Evolutionary conservation across 2,329 filamentous ascomycete genomes (phyloP), one percentile per base, ranked within the genome.

Genomic region (Falciphora oryzae): DNA sequence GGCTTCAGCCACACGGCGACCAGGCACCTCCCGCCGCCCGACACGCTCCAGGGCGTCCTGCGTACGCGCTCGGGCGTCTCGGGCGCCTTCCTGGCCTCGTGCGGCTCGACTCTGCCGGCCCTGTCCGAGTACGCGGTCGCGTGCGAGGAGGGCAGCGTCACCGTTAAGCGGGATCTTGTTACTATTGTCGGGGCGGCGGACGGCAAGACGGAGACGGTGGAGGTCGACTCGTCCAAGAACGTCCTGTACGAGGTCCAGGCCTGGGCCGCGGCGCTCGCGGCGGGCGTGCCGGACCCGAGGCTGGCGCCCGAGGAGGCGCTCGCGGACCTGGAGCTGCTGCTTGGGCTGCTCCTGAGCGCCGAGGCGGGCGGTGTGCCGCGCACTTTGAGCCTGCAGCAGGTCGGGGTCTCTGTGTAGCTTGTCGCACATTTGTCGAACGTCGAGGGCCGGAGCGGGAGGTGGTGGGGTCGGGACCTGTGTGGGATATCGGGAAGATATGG

Each of bases 11-110:
- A 63, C 62, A 63, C 62, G 22, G 62, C 62, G 14, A 58, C 56
- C 13, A 25, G 18, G 56, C 32, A 63, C 62, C 77, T 92, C 11
- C 80, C 84, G 5, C 89, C 89, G 0, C 80, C 89, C 1, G 89
- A 92, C 71, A 89, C 88, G 1, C 77, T 91, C 62, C 83, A 86
- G 69, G 85, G 85, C 13, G 79, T 85, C 4, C 70, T 72, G 62
- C 16, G 66, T 27, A 75, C 73, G 4, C 31, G 66, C 44, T 64
- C 66, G 61, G 70, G 71, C n/a, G 68, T 66, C 62, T 35, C 62
- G 28, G 62, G 62, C n/a, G 53, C 62, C 22, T 59, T 63, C 31
- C 29, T 63, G 13, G 31, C 25, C 53, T 63, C 62, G 13, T 63
- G 62, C 62, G 62, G 62, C 56, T 63, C 62, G 56, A 63, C 62